Percentiles rank a stretch among this genome's conserved stretches.
These are phyloP conservation scores for Apiotrichum akiyoshidainum DNA, from an alignment of 1,284 basidiomycete genomes.

Conservation along the genomic window DNA sequence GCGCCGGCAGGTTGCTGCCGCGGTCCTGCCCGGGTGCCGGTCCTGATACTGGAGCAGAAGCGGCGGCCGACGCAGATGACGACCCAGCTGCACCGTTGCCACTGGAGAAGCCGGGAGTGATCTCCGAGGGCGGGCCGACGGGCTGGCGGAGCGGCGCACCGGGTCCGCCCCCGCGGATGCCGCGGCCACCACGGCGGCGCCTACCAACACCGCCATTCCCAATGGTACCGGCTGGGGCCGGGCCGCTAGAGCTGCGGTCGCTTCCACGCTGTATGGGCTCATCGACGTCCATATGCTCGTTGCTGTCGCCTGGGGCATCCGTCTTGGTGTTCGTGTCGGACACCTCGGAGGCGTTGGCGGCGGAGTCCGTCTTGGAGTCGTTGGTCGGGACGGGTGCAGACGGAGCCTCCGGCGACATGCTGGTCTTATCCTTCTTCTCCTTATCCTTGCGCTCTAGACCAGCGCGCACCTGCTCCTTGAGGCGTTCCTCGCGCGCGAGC, in stretches of 20 bases:
- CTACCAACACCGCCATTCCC: neutral
- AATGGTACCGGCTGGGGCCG: too few species aligned
- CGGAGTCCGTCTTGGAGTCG: neutral
- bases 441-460: constrained; percentile 11
- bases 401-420: too few species aligned
- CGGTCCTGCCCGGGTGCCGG: too few species aligned
- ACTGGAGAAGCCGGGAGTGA: neutral
- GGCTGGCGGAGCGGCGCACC: constrained; percentile 7
- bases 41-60: too few species aligned
- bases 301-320: neutral
- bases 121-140: constrained; percentile 1
- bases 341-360: neutral
- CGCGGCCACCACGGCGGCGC: neutral
- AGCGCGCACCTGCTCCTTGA: neutral
- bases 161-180: neutral
- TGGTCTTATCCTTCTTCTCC: neutral
- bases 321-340: neutral
- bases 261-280: too few species aligned
- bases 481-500: constrained; percentile 15
- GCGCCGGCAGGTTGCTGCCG: too few species aligned
- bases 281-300: neutral
- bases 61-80: too few species aligned
- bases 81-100: too few species aligned
- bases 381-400: too few species aligned
- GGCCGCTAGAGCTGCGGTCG: too few species aligned